A percentile compares a stretch with the other conserved stretches of the same genome.
Evolutionary conservation across 1,139 yeast species (phyloP).

Genomic region (Sugiyamaella japonica): DNA sequence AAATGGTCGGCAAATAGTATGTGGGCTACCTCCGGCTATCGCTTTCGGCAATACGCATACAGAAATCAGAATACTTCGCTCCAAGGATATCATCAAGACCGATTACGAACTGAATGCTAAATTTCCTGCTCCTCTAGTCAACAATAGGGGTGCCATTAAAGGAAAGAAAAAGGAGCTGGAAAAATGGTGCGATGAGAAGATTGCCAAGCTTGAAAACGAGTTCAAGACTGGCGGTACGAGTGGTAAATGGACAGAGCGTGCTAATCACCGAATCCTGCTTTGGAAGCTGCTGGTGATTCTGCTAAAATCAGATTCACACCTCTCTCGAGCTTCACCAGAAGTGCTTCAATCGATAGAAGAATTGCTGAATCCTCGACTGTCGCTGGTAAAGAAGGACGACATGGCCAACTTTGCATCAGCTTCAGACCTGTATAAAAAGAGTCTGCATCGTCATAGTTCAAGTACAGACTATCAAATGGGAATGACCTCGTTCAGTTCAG

Average conservation of each 20-base stretch:
- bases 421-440: conserved; percentile 30
- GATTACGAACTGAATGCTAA: conserved; percentile 33
- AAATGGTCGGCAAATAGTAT: conserved; percentile 47
- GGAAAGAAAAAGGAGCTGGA: conserved; percentile 63
- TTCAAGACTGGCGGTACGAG: conserved; percentile 16
- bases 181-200: conserved; percentile 54
- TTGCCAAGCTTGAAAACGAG: conserved; percentile 29
- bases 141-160: conserved; percentile 46
- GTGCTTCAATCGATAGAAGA: conserved; percentile 25
- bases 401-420: conserved; percentile 30
- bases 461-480: conserved; percentile 28
- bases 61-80: conserved; percentile 37
- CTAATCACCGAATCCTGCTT: conserved; percentile 32
- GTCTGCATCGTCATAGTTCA: conserved; percentile 20
- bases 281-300: conserved; percentile 38
- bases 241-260: conserved; percentile 26
- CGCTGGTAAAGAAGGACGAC: conserved; percentile 20
- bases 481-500: conserved; percentile 40
- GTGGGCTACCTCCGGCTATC: conserved; percentile 47
- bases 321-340: conserved; percentile 24
- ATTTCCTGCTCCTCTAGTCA: conserved; percentile 65
- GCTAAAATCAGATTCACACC: conserved; percentile 31
- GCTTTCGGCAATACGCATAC: conserved; percentile 36
- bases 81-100: conserved; percentile 24
- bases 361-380: conserved; percentile 32